phyloP scores from a whole-genome alignment of 2,329 filamentous ascomycete genomes.

The Aureobasidium sp. region DNA sequence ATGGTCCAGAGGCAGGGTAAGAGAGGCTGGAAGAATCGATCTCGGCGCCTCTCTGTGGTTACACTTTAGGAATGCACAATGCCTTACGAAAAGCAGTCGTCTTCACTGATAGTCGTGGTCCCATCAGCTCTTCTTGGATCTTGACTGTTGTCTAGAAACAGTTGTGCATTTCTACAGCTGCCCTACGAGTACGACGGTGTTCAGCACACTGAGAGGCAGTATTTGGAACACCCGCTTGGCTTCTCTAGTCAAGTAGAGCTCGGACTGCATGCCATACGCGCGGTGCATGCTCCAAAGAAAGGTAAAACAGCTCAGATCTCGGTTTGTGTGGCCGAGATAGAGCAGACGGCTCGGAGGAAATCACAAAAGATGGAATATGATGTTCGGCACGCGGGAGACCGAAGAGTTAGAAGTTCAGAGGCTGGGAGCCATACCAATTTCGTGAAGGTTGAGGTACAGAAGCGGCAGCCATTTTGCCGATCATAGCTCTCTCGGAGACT shows the following conservation, averaged over 20 bases:
- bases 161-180: too few species aligned
- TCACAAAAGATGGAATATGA: background rate
- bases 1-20: too few species aligned
- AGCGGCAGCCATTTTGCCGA: background rate
- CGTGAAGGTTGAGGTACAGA: background rate
- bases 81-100: too few species aligned
- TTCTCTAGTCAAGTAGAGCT: conserved; percentile 10
- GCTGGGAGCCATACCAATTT: conserved; percentile 4
- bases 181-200: too few species aligned
- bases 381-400: background rate
- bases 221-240: conserved; percentile 21
- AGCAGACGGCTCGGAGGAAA: background rate
- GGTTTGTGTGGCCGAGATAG: background rate
- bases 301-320: background rate
- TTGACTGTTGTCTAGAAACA: too few species aligned
- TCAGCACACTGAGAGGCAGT: background rate
- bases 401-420: background rate
- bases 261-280: background rate
- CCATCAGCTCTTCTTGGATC: too few species aligned
- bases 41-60: too few species aligned
- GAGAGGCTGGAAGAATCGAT: too few species aligned
- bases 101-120: too few species aligned
- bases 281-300: background rate
- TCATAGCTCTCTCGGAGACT: conserved; percentile 1
- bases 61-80: too few species aligned